Evolutionary conservation across 129 eudicot genomes (phyloP).

Genomic region (Centaurea solstitialis): DNA sequence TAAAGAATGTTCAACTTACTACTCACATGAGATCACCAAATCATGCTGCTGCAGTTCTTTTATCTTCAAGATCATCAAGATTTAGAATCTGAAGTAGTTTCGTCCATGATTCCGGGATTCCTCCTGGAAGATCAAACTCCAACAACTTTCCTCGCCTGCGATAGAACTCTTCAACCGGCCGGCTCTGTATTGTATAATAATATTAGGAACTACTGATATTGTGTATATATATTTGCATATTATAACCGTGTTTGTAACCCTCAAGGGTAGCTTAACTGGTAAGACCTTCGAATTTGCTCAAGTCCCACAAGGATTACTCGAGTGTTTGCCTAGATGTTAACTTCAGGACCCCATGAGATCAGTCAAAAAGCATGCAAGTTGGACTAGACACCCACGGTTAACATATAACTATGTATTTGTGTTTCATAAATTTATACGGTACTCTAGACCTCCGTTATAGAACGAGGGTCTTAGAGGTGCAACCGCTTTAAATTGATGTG

Average conservation of each 20-base stretch:
- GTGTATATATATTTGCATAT: neutral
- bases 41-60: conserved; percentile 71
- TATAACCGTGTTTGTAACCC: neutral
- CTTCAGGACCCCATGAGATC: too few species aligned
- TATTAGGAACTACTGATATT: neutral
- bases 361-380: too few species aligned
- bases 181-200: conserved; percentile 48
- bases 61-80: conserved; percentile 61
- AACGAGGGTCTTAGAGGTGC: too few species aligned
- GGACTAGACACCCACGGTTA: too few species aligned
- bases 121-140: conserved; percentile 93
- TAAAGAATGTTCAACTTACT: conserved; percentile 50
- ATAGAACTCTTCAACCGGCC: conserved; percentile 77
- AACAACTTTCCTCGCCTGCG: conserved; percentile 67
- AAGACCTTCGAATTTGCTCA: too few species aligned
- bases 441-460: too few species aligned
- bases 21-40: neutral
- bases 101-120: conserved; percentile 86
- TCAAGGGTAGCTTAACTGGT: neutral
- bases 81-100: conserved; percentile 72
- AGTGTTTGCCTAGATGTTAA: too few species aligned
- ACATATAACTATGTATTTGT: too few species aligned
- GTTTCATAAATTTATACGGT: too few species aligned
- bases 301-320: too few species aligned
- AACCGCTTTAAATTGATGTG: too few species aligned